These are phyloP conservation scores for Keithomyces neogunnii DNA, from an alignment of 2,329 filamentous ascomycete species.

Conservation along the genomic window DNA sequence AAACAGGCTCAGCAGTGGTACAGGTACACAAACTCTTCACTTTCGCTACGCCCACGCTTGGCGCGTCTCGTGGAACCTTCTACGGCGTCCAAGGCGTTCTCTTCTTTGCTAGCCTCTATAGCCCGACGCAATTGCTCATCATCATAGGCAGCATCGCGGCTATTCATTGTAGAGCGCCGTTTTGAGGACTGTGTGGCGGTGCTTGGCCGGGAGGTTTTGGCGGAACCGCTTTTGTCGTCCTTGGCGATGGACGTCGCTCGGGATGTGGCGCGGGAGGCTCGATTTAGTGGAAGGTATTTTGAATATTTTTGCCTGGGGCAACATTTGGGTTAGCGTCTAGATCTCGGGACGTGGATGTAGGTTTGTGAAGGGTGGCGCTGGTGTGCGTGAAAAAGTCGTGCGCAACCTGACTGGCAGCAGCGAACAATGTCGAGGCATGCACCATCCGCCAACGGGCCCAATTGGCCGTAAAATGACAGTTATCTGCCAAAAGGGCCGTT, in stretches of 20 bases:
- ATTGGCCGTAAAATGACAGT: neutral
- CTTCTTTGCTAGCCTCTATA: slow-evolving; percentile 90
- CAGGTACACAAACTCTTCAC: slow-evolving; percentile 70
- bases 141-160: slow-evolving; percentile 87
- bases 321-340: slow-evolving; percentile 27
- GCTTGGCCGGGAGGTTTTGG: slow-evolving; percentile 47
- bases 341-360: slow-evolving; percentile 1
- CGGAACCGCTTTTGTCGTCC: slow-evolving; percentile 47
- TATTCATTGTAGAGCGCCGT: slow-evolving; percentile 94
- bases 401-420: neutral
- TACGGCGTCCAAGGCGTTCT: slow-evolving; percentile 42
- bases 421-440: neutral
- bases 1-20: too few species aligned
- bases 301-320: slow-evolving; percentile 53
- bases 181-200: slow-evolving; percentile 56
- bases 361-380: neutral
- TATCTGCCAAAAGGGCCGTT: neutral
- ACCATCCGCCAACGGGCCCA: neutral
- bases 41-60: slow-evolving; percentile 83
- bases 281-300: slow-evolving; percentile 54
- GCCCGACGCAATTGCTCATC: slow-evolving; percentile 84
- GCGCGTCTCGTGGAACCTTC: slow-evolving; percentile 55
- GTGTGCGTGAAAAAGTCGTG: neutral
- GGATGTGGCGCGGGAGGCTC: slow-evolving; percentile 46
- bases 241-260: slow-evolving; percentile 59